Percentiles rank a stretch among this genome's conserved stretches.
These are phyloP conservation scores for Blastobotrys muscicola DNA, from an alignment of 805 yeast genomes.

Conservation along the genomic window DNA sequence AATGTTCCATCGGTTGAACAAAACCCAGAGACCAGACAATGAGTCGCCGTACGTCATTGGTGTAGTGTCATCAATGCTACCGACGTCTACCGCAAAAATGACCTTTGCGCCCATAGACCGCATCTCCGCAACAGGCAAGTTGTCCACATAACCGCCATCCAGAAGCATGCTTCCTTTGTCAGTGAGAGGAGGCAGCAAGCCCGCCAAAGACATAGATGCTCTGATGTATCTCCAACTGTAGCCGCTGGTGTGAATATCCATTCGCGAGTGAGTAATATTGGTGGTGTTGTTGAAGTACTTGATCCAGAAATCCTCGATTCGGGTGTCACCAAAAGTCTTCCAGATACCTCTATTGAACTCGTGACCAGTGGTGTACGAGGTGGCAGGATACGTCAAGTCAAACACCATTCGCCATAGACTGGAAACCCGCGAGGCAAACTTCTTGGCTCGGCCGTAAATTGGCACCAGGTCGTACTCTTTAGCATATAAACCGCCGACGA, in stretches of 20 bases:
- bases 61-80: slow-evolving; percentile 84
- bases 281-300: slow-evolving; percentile 85
- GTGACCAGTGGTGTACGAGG: slow-evolving; percentile 94
- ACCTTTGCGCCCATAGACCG: slow-evolving; percentile 71
- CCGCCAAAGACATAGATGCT: slow-evolving; percentile 95
- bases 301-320: slow-evolving; percentile 96
- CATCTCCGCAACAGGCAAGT: slow-evolving; percentile 89
- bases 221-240: slow-evolving; percentile 93
- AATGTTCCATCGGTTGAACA: slow-evolving; percentile 72
- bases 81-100: slow-evolving; percentile 91
- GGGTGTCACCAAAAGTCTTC: slow-evolving; percentile 86
- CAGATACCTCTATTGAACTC: slow-evolving; percentile 96
- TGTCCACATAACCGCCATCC: slow-evolving; percentile 95
- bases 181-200: slow-evolving; percentile 74
- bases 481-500: slow-evolving; percentile 92
- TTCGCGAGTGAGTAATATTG: slow-evolving; percentile 85
- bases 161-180: slow-evolving; percentile 86
- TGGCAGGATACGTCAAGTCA: slow-evolving; percentile 87
- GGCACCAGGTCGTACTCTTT: slow-evolving; percentile 86
- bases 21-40: slow-evolving; percentile 84
- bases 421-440: slow-evolving; percentile 71
- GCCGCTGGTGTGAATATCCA: slow-evolving; percentile 90
- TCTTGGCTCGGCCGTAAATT: slow-evolving; percentile 80
- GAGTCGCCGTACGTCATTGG: slow-evolving; percentile 91
- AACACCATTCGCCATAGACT: slow-evolving; percentile 77